Evolutionary conservation across 345 rosid species (phyloP).

Genomic region (Noccaea caerulescens): DNA sequence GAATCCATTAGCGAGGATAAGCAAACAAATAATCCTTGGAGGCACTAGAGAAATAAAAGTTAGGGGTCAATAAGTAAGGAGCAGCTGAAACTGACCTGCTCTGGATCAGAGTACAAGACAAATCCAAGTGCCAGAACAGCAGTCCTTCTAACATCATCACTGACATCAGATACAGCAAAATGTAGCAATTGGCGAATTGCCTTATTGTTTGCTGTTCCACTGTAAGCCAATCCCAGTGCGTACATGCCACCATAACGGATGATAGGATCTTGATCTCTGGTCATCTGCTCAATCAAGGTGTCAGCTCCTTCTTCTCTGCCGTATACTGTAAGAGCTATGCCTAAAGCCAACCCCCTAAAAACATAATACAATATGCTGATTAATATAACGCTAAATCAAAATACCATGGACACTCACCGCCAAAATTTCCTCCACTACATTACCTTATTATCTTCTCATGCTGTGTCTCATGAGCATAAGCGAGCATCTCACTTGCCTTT

Average conservation of each 20-base stretch:
- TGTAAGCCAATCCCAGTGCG: conserved; percentile 93
- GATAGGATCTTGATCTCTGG: conserved; percentile 96
- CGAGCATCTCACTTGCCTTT: conserved; percentile 97
- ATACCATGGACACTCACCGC: conserved; percentile 14
- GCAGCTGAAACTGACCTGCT: conserved; percentile 63
- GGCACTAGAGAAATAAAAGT: conserved; percentile 9
- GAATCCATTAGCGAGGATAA: conserved; percentile 25
- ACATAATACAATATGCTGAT: conserved; percentile 13
- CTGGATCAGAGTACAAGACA: conserved; percentile 96
- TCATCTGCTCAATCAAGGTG: conserved; percentile 97
- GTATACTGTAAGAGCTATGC: conserved; percentile 95
- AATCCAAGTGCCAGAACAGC: conserved; percentile 99
- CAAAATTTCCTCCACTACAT: conserved; percentile 12
- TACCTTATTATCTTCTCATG: conserved; percentile 99
- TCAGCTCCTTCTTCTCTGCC: conserved; percentile 99
- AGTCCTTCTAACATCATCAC: conserved; percentile 98
- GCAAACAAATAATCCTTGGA: background rate
- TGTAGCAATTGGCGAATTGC: conserved; percentile 98
- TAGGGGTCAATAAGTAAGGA: conserved; percentile 17
- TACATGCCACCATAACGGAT: conserved; percentile 99
- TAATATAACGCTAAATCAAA: conserved; percentile 8
- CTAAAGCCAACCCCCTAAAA: conserved; percentile 88
- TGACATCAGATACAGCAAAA: conserved; percentile 99
- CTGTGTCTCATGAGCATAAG: conserved; percentile 97
- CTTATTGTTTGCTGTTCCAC: conserved; percentile 98